Base-by-base conservation (phyloP, 768 basidiomycete species). In the Saitozyma sp. region DNA sequence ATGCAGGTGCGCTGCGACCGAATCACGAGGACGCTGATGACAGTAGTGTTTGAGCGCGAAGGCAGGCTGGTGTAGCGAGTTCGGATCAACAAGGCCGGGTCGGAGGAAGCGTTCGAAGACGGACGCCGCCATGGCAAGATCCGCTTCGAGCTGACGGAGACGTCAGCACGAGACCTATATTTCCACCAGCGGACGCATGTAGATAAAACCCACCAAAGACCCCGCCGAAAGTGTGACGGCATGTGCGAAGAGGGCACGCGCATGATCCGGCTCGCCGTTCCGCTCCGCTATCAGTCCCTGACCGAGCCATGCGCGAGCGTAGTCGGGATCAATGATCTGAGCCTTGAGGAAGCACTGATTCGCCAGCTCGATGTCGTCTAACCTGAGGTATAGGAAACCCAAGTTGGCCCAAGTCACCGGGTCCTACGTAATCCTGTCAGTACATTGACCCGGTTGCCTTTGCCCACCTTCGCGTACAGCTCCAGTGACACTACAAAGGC, bases 311-410 rank as follows among this genome's bases (percentile, higher is more conserved):
- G 92, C 88, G 19, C 87, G 73, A 0, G 89, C 84, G 79, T 88
- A 89, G 73, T 98, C 95, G 8, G 95, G 91, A 81, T 98, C 93
- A 50, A 93, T 83, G 16, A 89, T 87, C 77, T 97, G 96, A 9
- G 94, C 92, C 61, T 87, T 87, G 71, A 87, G 84, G 68, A 99
- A 86, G 1, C 90, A 88, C 71, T 93, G 87, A 67, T 88, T 89
- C 0, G 95, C 91, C 40, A 98, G 82, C 54, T 92, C 89, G 1
- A 83, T 69, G 78, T 98, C 95, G 19, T 83, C 83, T 67, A 94
- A 83, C 59, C 89, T 81, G 29, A 93, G 83, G 79, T 91, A 98
- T 46, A 99, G 82, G 41, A 97, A 81, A 1, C 94, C 96, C 8
- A 98, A 83, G 73, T 88, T 91, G 2, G 89, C 85, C 96, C 96